Base-by-base conservation (phyloP, 2,329 filamentous ascomycete genomes). In the Scleromitrula shiraiana region DNA sequence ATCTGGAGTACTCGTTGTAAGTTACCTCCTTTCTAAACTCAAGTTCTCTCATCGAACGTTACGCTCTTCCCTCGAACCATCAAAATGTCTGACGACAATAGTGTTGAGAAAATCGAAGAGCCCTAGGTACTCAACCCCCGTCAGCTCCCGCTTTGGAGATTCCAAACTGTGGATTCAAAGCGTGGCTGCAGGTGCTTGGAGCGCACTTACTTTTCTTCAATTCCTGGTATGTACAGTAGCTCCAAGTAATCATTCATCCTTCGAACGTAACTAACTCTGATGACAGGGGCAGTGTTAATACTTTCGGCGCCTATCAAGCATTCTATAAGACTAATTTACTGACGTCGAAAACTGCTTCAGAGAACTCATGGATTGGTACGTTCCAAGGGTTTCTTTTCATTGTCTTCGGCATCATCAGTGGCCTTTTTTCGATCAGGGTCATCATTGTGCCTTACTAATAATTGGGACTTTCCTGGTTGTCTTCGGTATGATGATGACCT, bases 291-390 rank as follows among this genome's bases (percentile, higher is more conserved):
- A 55, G 68, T 2, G 45, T 65, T 23, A 66, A 67, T 53, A 60
- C 72, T n/a, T 79, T 77, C 50, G 76, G 76, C 2, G 70, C 74
- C 2, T 80, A 76, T 46, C 75, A 79, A 51, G 69, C 70, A 3
- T 72, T 73, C 59, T 80, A 79, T 52, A 52, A 65, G 40, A 65
- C 62, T 23, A 56, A 67, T 56, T 52, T 63, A 37, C 51, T 75
- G 57, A 47, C 57, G 46, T 39, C 57, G 17, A 63, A 67, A 19
- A 59, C 70, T 0, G 68, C 72, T 27, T 64, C 66, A 0, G 50
- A 56, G 19, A 70, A 72, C 14, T 64, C 70, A 5, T 72, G 63
- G 65, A 70, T 76, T 14, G 72, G 72, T 14, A 69, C 70, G 3
- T 54, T 73, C 7, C 72, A 75, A 45, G 64, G 64, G 1, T 72